These are phyloP conservation scores for Lecanosticta acicola DNA, from an alignment of 2,329 filamentous ascomycete species.

Conservation along the genomic window DNA sequence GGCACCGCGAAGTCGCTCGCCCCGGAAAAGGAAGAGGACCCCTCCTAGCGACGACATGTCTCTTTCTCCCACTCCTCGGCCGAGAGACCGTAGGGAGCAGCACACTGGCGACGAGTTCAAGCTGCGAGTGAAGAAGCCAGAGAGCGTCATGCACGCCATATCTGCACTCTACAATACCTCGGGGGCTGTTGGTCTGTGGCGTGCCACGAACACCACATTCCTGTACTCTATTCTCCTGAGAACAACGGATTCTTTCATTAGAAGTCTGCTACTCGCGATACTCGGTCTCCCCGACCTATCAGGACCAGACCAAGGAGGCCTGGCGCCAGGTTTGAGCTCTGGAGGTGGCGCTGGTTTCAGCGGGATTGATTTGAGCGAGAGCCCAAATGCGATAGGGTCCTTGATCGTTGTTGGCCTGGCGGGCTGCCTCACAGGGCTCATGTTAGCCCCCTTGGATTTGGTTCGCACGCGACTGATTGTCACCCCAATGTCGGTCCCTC, in stretches of 20 bases:
- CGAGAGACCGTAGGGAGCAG: conserved; percentile 22
- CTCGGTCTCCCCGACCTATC: conserved; percentile 84
- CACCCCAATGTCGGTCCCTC: conserved; percentile 62
- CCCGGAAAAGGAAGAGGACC: conserved; percentile 34
- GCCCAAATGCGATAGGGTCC: conserved; percentile 74
- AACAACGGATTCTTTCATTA: conserved; percentile 84
- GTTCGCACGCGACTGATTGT: conserved; percentile 82
- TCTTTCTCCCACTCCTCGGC: conserved; percentile 27
- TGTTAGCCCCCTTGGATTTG: conserved; percentile 82
- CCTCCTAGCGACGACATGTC: conserved; percentile 25
- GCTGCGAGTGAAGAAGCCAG: conserved; percentile 65
- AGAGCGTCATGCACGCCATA: conserved; percentile 81
- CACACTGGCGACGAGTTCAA: conserved; percentile 43
- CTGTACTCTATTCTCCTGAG: conserved; percentile 82
- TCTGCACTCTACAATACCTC: conserved; percentile 84
- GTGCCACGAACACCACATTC: conserved; percentile 85
- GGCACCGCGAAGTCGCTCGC: conserved; percentile 50
- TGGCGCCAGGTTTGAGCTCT: conserved; percentile 49
- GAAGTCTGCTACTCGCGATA: conserved; percentile 82
- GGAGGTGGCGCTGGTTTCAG: conserved; percentile 33
- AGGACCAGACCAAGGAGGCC: conserved; percentile 66
- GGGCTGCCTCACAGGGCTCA: conserved; percentile 65
- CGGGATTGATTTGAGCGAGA: conserved; percentile 73
- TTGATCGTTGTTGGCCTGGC: conserved; percentile 65
- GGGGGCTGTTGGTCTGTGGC: conserved; percentile 89